Evolutionary conservation across 495 filamentous ascomycete species (phyloP), one percentile per base, ranked within the genome.

Genomic region (Neurospora sp.): DNA sequence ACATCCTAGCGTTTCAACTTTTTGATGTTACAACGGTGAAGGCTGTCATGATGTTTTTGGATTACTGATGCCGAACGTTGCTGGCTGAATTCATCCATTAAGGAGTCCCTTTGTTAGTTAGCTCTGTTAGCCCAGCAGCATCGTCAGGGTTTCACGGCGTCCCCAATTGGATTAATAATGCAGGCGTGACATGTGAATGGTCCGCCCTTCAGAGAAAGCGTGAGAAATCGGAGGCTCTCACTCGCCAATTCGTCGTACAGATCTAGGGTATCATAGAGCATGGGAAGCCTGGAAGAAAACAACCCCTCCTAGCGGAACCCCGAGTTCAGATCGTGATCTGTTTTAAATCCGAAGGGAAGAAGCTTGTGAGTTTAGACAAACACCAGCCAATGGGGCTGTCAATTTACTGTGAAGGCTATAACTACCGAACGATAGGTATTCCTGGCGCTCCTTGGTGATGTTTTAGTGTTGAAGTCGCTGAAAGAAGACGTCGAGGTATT

Each of bases 201-300:
- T 35, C 27, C 65, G 48, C 31, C 61, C 70, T 72, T 72, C 65
- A 74, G 10, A 59, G 22, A 27, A 59, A 20, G 9, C 61, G 70
- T 39, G 73, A 31, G 53, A 65, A 59, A 27, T 44, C 73, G 14
- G 61, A 71, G 35, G 68, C 22, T 75, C 73, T 69, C 35, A 75
- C 71, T 75, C 68, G 73, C 41, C 71, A 75, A 75, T 75, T 70
- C 70, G 17, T 65, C 53, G 27, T 65, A 27, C 53, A 65, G 27
- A 65, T 65, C 53, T 65, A 71, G 22, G 37, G 37, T 70, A 8
- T 41, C 22, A 61, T 70, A 22, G 9, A 59, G 22, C 8, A 53
- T 53, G 45, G 44, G 44, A 48, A 48, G 44, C 44, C 44, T 48
- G n/a, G n/a, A n/a, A 16, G 4, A 45, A 17, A 20, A 45, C 16